Evolutionary conservation across 768 basidiomycete species (phyloP), one percentile per base, ranked within the genome.

Genomic region (Rhodotorula graminis): DNA sequence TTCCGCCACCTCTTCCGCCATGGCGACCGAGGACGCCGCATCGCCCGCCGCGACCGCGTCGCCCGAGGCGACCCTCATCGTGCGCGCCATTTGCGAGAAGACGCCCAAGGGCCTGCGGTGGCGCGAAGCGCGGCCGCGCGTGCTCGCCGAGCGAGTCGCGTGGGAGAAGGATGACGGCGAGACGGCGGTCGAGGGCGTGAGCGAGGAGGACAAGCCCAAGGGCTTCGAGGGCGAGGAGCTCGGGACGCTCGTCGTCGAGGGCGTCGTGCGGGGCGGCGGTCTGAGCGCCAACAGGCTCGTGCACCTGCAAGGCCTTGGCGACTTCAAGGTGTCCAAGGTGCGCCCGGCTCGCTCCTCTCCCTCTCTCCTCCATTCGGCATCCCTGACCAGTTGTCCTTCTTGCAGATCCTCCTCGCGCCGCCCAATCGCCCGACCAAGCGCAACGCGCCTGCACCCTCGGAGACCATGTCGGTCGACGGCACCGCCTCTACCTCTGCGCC

Each of bases 261-360:
- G 95, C 25, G 85, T 90, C 60, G 86, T 95, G 25, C 85, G 96
- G n/a, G 95, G 95, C 4, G 82, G 85, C 16, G 79, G 86, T 40
- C 80, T 98, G 50, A 91, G 89, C 47, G 89, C 90, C 18, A 89
- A 96, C 79, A 83, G 94, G 49, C 84, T 98, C 60, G 84, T 97
- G 0, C 94, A 98, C 81, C 77, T 99, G 9, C 91, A 93, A 12
- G 88, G 89, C 77, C 87, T 84, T 80, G 95, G 93, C 0, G 95
- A 99, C 82, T 95, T 88, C 82, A 89, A 89, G 80, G 84, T 97
- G 46, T 84, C 85, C 50, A 89, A 89, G 82, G 93, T 91, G 73
- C 64, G 86, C 19, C 3, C 9, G 5, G 37, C 37, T 4, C 37
- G 37, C 37, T 37, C 37, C 9, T 9, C 37, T 37, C 5, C 37